Evolutionary conservation across 768 basidiomycete species (phyloP), one percentile per base, ranked within the genome.

Genomic region (Tricholomella constricta): DNA sequence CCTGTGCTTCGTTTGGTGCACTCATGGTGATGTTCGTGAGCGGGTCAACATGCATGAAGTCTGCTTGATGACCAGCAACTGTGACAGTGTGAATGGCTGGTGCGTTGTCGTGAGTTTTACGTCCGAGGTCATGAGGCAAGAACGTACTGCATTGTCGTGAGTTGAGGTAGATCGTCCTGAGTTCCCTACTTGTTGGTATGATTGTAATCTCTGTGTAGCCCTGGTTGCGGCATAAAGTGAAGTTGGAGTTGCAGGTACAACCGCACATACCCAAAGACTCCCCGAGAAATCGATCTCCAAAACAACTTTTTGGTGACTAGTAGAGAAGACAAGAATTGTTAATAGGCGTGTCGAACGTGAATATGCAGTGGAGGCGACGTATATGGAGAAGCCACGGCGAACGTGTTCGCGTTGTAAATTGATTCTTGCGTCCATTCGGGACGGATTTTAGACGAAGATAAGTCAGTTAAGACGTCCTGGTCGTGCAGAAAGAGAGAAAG

Each of bases 241-340:
- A 19, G 48, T 38, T 31, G 23, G 48, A 25, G 38, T 49, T 48
- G 32, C 17, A 47, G 51, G 45, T 48, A 45, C 25, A 51, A 40
- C 36, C 37, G 47, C 29, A 66, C 84, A 59, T 73, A 91, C 94
- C 82, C 89, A 89, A 63, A 94, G 79, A 65, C 79, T 78, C 19
- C 96, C 96, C 7, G 87, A 80, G 69, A 97, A 94, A 77, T 95
- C 92, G 56, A 98, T 85, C 74, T 96, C 93, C 60, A 98, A 76
- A 56, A 91, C 90, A 45, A 97, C 94, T 69, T 93, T 93, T 81
- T 98, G 96, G 74, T 96, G 91, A 73, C 89, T 91, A 86, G 88
- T 93, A 85, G 69, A 86, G 69, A 84, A 69, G 62, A 67, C 62
- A 68, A 56, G 4, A 46, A 60, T 69, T 75, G 68, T 83, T 81